Percentiles rank a stretch among this genome's conserved stretches.
These are phyloP conservation scores for Eudorina sp. DNA, from an alignment of 139 green algal species.

Conservation along the genomic window DNA sequence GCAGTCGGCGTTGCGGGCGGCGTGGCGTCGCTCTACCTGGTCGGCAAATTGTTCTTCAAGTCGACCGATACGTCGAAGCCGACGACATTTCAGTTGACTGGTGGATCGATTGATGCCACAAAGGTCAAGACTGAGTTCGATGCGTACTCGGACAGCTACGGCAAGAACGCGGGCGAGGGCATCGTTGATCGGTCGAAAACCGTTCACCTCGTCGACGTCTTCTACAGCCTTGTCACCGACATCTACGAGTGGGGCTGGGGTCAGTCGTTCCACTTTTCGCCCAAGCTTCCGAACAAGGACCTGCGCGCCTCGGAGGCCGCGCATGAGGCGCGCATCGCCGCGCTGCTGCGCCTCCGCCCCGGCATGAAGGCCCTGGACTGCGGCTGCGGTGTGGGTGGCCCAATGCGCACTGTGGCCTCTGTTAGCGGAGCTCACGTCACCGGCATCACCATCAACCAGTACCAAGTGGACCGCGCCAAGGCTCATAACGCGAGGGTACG, in stretches of 20 bases:
- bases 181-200: conserved; percentile 71
- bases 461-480: conserved; percentile 88
- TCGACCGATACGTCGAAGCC: conserved; percentile 56
- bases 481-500: conserved; percentile 85
- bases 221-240: conserved; percentile 92
- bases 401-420: conserved; percentile 94
- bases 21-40: conserved; percentile 27
- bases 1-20: conserved; percentile 27
- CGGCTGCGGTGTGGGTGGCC: conserved; percentile 97
- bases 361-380: conserved; percentile 91
- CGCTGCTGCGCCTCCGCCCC: conserved; percentile 73
- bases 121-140: conserved; percentile 79
- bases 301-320: conserved; percentile 81
- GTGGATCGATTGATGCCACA: conserved; percentile 72
- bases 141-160: conserved; percentile 73
- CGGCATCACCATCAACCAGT: conserved; percentile 98
- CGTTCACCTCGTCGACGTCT: conserved; percentile 76
- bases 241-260: conserved; percentile 99
- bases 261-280: conserved; percentile 97
- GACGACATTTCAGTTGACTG: conserved; percentile 74
- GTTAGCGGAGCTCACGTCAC: conserved; percentile 89
- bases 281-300: conserved; percentile 85
- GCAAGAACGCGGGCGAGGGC: conserved; percentile 62
- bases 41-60: conserved; percentile 4
- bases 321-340: conserved; percentile 90